Percentiles rank a stretch among this genome's conserved stretches.
Evolutionary conservation across 257 asterid species (phyloP).

Genomic region (Salvia rosmarinus): DNA sequence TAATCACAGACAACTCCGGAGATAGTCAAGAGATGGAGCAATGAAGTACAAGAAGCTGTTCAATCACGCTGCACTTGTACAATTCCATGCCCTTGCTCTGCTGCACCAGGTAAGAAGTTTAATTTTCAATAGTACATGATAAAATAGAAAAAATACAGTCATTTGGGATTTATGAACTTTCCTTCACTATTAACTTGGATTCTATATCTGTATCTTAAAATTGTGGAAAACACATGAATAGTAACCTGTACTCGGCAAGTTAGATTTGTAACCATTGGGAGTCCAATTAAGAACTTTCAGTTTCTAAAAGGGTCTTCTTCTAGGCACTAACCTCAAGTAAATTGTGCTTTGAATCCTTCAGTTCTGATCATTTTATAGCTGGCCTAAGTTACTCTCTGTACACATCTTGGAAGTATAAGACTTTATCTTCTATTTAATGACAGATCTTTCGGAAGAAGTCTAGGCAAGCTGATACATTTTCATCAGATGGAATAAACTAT

Average conservation of each 20-base stretch:
- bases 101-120: slow-evolving; percentile 75
- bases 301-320: background rate
- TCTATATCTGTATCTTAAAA: background rate
- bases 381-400: background rate
- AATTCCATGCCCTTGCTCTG: slow-evolving; percentile 90
- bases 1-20: slow-evolving; percentile 77
- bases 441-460: slow-evolving; percentile 5
- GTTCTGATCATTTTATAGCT: slow-evolving; percentile 20
- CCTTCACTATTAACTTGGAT: slow-evolving; percentile 2
- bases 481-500: slow-evolving; percentile 10
- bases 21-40: slow-evolving; percentile 96
- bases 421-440: slow-evolving; percentile 1
- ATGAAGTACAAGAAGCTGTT: slow-evolving; percentile 97
- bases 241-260: background rate
- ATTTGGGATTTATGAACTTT: background rate
- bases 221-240: background rate
- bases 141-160: background rate
- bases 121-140: background rate
- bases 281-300: too few species aligned
- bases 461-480: slow-evolving; percentile 8
- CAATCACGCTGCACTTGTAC: slow-evolving; percentile 96
- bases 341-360: background rate
- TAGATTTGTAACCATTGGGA: background rate
- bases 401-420: slow-evolving; percentile 6
- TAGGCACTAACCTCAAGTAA: background rate